phyloP scores from a whole-genome alignment of 163 green algal species.

The Volvox carteri region DNA sequence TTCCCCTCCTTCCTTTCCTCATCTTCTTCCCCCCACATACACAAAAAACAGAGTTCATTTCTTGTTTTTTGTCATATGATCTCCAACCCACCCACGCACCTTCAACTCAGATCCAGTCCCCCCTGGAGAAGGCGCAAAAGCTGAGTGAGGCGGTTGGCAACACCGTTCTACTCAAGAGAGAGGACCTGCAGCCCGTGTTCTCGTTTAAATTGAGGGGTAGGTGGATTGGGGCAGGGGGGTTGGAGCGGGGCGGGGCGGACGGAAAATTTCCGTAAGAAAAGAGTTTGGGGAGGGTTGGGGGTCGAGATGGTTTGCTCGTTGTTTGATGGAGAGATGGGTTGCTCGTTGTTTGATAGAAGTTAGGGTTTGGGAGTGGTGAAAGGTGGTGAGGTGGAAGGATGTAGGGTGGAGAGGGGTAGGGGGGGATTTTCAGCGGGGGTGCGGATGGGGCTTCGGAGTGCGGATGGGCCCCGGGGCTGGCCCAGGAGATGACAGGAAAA shows the following conservation, averaged over 20 bases:
- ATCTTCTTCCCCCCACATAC: no score
- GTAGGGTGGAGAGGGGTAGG: no score
- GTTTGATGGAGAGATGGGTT: neutral
- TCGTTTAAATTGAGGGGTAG: constrained; percentile 96
- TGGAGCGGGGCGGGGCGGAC: neutral
- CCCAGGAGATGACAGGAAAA: no score
- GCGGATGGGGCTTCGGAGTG: neutral
- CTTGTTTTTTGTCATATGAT: no score
- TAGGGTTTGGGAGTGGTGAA: no score
- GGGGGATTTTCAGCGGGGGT: neutral
- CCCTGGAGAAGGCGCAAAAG: constrained; percentile 84
- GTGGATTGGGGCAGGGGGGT: neutral
- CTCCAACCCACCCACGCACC: no score
- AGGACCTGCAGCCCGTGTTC: constrained; percentile 97
- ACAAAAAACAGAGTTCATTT: no score
- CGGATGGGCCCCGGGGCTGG: no score
- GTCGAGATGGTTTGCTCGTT: neutral
- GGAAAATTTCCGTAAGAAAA: no score
- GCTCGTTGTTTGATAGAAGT: no score
- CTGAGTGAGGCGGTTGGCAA: constrained; percentile 87
- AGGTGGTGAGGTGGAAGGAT: no score
- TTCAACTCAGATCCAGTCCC: constrained; percentile 87
- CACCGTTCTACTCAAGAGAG: constrained; percentile 94
- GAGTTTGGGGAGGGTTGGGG: no score
- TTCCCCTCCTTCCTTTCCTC: neutral